These are phyloP conservation scores for Ophiorrhiza pumila DNA, from an alignment of 257 asterid genomes.

Conservation along the genomic window DNA sequence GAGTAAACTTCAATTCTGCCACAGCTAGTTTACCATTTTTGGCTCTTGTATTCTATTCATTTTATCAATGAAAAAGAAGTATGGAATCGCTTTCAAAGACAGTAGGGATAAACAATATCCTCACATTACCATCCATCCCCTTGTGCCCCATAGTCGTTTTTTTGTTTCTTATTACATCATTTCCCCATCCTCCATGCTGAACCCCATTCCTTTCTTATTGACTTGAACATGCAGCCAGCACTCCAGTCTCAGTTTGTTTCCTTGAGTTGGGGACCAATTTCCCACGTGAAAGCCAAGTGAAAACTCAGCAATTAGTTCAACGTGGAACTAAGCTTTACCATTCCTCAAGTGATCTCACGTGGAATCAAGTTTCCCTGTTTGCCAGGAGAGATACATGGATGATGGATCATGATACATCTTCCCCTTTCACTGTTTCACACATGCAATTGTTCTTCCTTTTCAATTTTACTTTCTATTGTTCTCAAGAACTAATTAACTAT, in stretches of 20 bases:
- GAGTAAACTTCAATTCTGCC: too few relatives aligned
- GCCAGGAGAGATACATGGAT: background rate
- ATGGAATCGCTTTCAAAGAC: conserved; percentile 2
- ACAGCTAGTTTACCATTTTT: background rate
- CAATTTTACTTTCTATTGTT: too few relatives aligned
- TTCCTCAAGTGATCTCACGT: background rate
- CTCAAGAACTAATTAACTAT: too few relatives aligned
- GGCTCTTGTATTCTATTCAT: background rate
- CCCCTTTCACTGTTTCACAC: too few relatives aligned
- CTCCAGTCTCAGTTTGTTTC: too few relatives aligned
- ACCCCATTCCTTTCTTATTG: conserved; percentile 14
- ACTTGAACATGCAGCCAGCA: background rate
- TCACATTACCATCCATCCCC: conserved; percentile 2
- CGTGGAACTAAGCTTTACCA: background rate
- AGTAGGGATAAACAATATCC: conserved; percentile 8
- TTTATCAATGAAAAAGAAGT: background rate
- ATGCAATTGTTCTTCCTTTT: too few relatives aligned
- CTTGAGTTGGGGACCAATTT: background rate
- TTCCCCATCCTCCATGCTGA: background rate
- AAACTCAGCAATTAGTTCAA: background rate
- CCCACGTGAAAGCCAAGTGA: background rate
- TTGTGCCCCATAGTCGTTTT: background rate
- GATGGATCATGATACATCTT: too few relatives aligned
- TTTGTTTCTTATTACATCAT: background rate
- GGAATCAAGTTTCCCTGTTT: background rate